phyloP scores from a whole-genome alignment of 352 stramenopile species.

The Phytophthora pluvialis region DNA sequence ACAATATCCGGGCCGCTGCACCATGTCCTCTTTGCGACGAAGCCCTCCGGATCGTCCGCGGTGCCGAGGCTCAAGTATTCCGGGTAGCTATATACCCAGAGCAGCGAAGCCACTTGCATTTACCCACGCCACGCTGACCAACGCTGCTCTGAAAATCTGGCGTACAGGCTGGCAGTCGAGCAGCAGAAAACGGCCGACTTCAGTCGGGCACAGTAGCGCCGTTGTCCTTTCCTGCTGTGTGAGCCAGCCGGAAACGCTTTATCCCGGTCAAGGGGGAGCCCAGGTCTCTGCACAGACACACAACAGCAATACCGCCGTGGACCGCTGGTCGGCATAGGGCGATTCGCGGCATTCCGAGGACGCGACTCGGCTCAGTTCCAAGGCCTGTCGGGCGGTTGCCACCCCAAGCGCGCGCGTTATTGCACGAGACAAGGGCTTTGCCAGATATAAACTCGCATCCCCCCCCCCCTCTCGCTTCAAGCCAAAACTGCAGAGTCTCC shows the following conservation, averaged over 20 bases:
- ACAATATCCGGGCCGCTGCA: constrained; percentile 3
- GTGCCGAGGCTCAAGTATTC: no score
- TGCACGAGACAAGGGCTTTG: not conserved
- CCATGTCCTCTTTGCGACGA: no score
- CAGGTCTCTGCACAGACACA: constrained; percentile 31
- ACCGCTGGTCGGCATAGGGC: constrained; percentile 22
- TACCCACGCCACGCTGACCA: no score
- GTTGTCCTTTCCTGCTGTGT: not conserved
- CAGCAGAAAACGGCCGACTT: constrained; percentile 7
- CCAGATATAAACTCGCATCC: constrained; percentile 13
- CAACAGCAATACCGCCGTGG: constrained; percentile 32
- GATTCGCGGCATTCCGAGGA: constrained; percentile 6
- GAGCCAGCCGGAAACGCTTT: constrained; percentile 11
- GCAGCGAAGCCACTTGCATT: not conserved
- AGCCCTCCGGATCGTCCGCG: not conserved
- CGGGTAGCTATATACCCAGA: not conserved
- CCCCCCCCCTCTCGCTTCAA: constrained; percentile 1
- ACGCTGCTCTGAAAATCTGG: constrained; percentile 9
- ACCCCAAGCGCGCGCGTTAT: not conserved
- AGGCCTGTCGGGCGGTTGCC: not conserved
- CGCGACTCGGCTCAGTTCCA: constrained; percentile 8
- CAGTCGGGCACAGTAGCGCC: constrained; percentile 7
- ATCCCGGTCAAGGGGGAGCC: constrained; percentile 17
- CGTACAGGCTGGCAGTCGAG: not conserved
- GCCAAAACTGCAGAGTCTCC: constrained; percentile 18